Percentiles rank a stretch among this genome's conserved stretches.
Evolutionary conservation across 192 early-diverging fungal genomes (phyloP).

Genomic region (Powellomyces hirtus): DNA sequence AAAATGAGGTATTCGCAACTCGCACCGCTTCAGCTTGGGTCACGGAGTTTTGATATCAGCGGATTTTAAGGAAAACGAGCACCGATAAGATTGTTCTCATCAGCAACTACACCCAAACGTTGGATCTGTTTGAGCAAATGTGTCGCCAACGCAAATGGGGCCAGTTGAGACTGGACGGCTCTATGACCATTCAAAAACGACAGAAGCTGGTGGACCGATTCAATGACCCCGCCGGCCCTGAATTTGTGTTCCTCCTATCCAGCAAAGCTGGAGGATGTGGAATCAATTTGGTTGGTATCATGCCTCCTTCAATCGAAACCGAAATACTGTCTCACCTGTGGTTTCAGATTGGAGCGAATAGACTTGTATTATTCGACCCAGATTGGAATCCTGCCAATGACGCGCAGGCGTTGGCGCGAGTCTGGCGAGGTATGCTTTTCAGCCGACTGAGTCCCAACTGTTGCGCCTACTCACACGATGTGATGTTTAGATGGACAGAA

Average conservation of each 20-base stretch:
- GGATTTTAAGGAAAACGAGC: constrained; percentile 41
- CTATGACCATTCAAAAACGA: constrained; percentile 87
- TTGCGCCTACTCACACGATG: not conserved
- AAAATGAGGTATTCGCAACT: constrained; percentile 40
- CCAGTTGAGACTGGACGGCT: constrained; percentile 84
- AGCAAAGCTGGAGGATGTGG: constrained; percentile 99
- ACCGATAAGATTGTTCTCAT: constrained; percentile 97
- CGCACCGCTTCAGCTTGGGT: too few relatives aligned
- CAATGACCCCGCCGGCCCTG: constrained; percentile 81
- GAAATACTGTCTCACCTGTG: constrained; percentile 13
- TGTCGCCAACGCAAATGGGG: constrained; percentile 74
- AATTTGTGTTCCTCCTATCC: constrained; percentile 94
- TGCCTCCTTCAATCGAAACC: too few relatives aligned
- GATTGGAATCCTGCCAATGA: constrained; percentile 99
- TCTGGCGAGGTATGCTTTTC: constrained; percentile 30
- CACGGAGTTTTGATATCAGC: too few relatives aligned
- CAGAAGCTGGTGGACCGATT: constrained; percentile 95
- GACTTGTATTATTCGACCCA: constrained; percentile 89
- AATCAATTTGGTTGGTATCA: constrained; percentile 79
- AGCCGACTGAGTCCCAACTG: not conserved
- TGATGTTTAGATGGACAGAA: constrained; percentile 53
- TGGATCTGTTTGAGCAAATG: constrained; percentile 90
- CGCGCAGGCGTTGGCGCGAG: constrained; percentile 60
- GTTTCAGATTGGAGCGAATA: constrained; percentile 88
- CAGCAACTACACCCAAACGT: constrained; percentile 97